Evolutionary conservation across 2,329 filamentous ascomycete species (phyloP).

Genomic region (Xylaria sp.): DNA sequence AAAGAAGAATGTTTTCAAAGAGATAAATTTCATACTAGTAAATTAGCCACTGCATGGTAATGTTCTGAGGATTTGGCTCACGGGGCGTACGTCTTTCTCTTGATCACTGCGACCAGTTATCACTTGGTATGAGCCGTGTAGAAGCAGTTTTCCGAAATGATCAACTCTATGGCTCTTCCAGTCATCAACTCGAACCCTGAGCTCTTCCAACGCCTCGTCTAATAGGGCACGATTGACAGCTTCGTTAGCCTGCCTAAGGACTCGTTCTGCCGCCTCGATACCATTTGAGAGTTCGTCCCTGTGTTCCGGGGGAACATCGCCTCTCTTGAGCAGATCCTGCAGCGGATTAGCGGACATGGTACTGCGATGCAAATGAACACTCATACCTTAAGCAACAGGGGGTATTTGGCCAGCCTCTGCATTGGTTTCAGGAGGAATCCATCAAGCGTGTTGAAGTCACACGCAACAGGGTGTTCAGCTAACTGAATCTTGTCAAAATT

Average conservation of each 20-base stretch:
- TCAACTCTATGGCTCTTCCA: constrained; percentile 95
- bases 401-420: constrained; percentile 94
- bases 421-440: constrained; percentile 97
- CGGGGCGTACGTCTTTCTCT: constrained; percentile 79
- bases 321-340: constrained; percentile 84
- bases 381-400: constrained; percentile 81
- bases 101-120: constrained; percentile 89
- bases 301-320: constrained; percentile 73
- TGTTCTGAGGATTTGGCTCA: constrained; percentile 49
- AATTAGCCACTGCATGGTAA: constrained; percentile 36
- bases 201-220: constrained; percentile 83
- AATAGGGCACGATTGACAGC: constrained; percentile 90
- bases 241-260: constrained; percentile 87
- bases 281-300: constrained; percentile 79
- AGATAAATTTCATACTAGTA: constrained; percentile 94
- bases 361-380: constrained; percentile 35
- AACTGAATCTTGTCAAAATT: constrained; percentile 87
- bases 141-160: constrained; percentile 87
- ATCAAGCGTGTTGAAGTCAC: constrained; percentile 86
- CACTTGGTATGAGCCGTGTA: constrained; percentile 92
- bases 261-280: constrained; percentile 82
- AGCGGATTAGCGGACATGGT: constrained; percentile 44
- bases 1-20: constrained; percentile 93
- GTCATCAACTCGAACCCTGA: constrained; percentile 87
- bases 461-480: constrained; percentile 82